These are phyloP conservation scores for Apiotrichum gamsii DNA, from an alignment of 1,284 basidiomycete species.

Conservation along the genomic window DNA sequence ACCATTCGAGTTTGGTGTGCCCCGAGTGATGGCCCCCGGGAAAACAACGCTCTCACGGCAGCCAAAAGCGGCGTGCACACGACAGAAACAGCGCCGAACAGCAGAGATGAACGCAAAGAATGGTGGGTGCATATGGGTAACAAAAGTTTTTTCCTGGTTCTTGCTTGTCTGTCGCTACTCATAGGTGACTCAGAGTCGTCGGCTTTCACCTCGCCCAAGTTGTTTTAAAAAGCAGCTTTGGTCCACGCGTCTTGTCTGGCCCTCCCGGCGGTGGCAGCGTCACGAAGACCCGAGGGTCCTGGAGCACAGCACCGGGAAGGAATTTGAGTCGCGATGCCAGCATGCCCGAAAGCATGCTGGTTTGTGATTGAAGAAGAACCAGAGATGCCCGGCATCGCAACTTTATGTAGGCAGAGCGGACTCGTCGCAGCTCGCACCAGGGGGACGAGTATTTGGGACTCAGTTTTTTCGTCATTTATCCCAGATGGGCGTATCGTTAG, in stretches of 20 bases:
- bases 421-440: too few relatives aligned
- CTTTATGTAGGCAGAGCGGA: too few relatives aligned
- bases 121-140: background rate
- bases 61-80: too few relatives aligned
- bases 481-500: too few relatives aligned
- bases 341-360: background rate
- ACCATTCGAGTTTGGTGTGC: too few relatives aligned
- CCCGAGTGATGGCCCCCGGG: too few relatives aligned
- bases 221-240: conserved; percentile 36
- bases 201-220: conserved; percentile 33
- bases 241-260: conserved; percentile 41
- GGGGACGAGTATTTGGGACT: background rate
- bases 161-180: conserved; percentile 40
- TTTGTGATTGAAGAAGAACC: conserved; percentile 20
- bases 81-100: too few relatives aligned
- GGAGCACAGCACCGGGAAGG: conserved; percentile 23
- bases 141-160: too few relatives aligned
- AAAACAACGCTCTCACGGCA: too few relatives aligned
- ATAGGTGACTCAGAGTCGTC: conserved; percentile 43
- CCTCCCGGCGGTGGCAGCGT: conserved; percentile 18
- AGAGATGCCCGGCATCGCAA: too few relatives aligned
- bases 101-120: too few relatives aligned
- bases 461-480: conserved; percentile 15
- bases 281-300: conserved; percentile 8
- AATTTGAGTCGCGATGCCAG: conserved; percentile 27